Base-by-base conservation (phyloP, 345 rosid genomes). In the Linum lewisii region DNA sequence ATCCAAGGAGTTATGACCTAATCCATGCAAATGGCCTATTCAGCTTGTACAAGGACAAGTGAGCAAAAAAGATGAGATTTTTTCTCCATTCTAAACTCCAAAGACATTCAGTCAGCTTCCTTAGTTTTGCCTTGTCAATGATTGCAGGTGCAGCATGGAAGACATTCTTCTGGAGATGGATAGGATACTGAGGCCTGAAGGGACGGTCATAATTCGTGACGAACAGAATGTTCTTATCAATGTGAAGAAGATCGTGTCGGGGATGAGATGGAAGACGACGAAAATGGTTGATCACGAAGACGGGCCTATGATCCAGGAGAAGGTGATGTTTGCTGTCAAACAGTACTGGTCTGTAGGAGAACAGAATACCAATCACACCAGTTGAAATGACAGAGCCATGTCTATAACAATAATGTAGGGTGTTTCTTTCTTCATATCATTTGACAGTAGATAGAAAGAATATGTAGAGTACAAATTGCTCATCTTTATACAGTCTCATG, bases 31-130 rank as follows among this genome's bases (percentile, higher is more conserved):
- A 52, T 52, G 25, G 56, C 1, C 24, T 52, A 10, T 52, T 52
- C 56, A 52, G 56, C 25, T 52, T 52, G 56, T 52, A 52, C 56
- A 20, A 52, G 56, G 56, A 13, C 56, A 52, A 52, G 25, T 51
- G 52, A 49, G 52, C 22, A 10, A 18, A 51, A 51, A n/a, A 18
- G n/a, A 18, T 51, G 7, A 18, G 54, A 7, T 18, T 2, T n/a
- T n/a, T n/a, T n/a, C 38, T 34, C 38, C 38, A 34, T 34, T 34
- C 10, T 11, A 34, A 34, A 34, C 10, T 34, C 5, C 38, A 34
- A 34, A 34, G 38, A 34, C 38, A 34, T 34, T 5, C 38, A 34
- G 38, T 5, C 38, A 5, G 10, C 10, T 11, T 34, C n/a, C n/a
- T n/a, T n/a, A n/a, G n/a, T 34, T 6, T 34, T 34, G 7, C 38